phyloP scores from a whole-genome alignment of 495 filamentous ascomycete species.

The Xylaria palmicola region DNA sequence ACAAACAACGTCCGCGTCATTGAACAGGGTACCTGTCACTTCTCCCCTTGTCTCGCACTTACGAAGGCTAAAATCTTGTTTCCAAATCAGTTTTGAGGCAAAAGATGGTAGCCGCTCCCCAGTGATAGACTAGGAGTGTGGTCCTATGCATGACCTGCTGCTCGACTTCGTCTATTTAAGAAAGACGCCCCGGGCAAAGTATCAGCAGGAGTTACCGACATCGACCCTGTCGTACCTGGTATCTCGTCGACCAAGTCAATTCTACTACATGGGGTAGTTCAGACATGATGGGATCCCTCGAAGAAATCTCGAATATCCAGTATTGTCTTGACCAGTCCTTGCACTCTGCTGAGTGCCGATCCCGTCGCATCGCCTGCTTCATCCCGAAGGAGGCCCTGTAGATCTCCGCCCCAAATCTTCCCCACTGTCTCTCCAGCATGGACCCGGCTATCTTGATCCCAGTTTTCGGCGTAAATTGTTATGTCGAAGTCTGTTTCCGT shows the following conservation, averaged over 20 bases:
- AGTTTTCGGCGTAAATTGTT: slow-evolving; percentile 48
- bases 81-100: slow-evolving; percentile 52
- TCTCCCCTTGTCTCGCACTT: background rate
- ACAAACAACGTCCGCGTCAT: slow-evolving; percentile 78
- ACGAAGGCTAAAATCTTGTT: background rate
- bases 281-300: background rate
- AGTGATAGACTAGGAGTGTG: slow-evolving; percentile 5
- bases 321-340: slow-evolving; percentile 28
- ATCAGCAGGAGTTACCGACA: background rate
- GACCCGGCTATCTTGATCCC: slow-evolving; percentile 43
- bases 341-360: slow-evolving; percentile 20
- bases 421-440: slow-evolving; percentile 21
- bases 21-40: slow-evolving; percentile 70
- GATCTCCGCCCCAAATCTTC: slow-evolving; percentile 39
- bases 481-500: slow-evolving; percentile 42
- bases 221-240: background rate
- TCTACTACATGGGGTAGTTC: background rate
- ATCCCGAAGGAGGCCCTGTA: slow-evolving; percentile 49
- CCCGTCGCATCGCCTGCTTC: slow-evolving; percentile 5
- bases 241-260: background rate
- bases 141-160: background rate
- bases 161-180: background rate
- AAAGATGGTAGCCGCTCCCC: slow-evolving; percentile 48
- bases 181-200: background rate
- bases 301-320: slow-evolving; percentile 26